Percentiles rank a stretch among this genome's conserved stretches.
These are phyloP conservation scores for Aspergillus wentii DNA, from an alignment of 495 filamentous ascomycete species.

Conservation along the genomic window DNA sequence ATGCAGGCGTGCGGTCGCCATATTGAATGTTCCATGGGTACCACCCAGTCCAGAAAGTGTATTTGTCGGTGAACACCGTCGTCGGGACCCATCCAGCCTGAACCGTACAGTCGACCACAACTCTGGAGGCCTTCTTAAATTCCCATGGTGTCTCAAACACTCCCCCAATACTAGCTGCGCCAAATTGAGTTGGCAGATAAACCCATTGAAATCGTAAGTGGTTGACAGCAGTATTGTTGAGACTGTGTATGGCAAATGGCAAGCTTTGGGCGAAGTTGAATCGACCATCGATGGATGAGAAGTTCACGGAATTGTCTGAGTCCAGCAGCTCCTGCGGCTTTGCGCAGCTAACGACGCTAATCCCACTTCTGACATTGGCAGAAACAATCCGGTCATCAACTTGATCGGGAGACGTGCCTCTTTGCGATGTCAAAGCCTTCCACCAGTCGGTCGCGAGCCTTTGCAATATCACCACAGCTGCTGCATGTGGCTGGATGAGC, in stretches of 20 bases:
- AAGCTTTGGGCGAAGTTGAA: conserved; percentile 2
- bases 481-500: conserved; percentile 11
- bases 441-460: too few species aligned
- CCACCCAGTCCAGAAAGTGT: too few species aligned
- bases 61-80: conserved; percentile 11
- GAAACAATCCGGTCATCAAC: conserved; percentile 13
- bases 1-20: conserved; percentile 8
- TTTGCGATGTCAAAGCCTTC: conserved; percentile 1
- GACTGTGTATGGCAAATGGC: not conserved
- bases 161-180: conserved; percentile 6
- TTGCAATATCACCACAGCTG: too few species aligned
- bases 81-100: conserved; percentile 13
- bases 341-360: conserved; percentile 5
- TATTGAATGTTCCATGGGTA: too few species aligned
- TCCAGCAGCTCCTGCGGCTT: conserved; percentile 4
- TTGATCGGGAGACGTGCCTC: conserved; percentile 4
- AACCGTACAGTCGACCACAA: conserved; percentile 11
- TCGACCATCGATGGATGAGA: conserved; percentile 10
- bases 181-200: conserved; percentile 6
- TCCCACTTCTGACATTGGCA: too few species aligned
- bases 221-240: conserved; percentile 1
- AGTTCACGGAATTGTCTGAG: conserved; percentile 6
- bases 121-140: conserved; percentile 3
- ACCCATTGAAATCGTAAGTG: conserved; percentile 11
- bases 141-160: conserved; percentile 13